phyloP scores from a whole-genome alignment of 2,329 filamentous ascomycete genomes.

The Penicillium aurantiogriseum region DNA sequence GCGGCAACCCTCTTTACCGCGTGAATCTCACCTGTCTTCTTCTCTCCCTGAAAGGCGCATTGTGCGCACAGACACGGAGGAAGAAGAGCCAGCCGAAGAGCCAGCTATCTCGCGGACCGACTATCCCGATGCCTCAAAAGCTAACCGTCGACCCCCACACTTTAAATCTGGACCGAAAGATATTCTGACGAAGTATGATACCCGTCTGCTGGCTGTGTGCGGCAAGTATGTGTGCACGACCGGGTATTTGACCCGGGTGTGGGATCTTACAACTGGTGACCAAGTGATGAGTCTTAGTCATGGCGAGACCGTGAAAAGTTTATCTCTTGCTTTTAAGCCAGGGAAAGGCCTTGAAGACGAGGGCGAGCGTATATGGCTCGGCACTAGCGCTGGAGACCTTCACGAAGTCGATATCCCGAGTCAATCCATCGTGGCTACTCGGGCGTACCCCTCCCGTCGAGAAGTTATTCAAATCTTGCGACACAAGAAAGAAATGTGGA shows the following conservation, averaged over 20 bases:
- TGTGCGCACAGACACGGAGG: constrained; percentile 47
- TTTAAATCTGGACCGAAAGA: constrained; percentile 71
- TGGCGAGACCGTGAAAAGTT: constrained; percentile 78
- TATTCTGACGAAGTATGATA: constrained; percentile 82
- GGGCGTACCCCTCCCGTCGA: constrained; percentile 70
- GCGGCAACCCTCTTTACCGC: constrained; percentile 31
- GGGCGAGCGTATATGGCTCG: constrained; percentile 81
- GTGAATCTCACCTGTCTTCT: constrained; percentile 24
- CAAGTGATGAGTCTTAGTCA: constrained; percentile 77
- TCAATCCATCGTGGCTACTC: constrained; percentile 67
- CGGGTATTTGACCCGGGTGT: constrained; percentile 81
- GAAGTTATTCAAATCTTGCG: constrained; percentile 84
- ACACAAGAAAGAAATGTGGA: constrained; percentile 88
- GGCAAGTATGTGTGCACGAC: constrained; percentile 84
- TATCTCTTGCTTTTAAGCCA: constrained; percentile 82
- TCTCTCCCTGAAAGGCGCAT: constrained; percentile 23
- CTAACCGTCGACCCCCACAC: constrained; percentile 78
- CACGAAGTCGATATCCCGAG: constrained; percentile 81
- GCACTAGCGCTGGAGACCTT: constrained; percentile 82
- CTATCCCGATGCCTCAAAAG: constrained; percentile 79
- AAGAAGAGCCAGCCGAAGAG: constrained; percentile 53
- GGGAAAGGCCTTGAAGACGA: constrained; percentile 74
- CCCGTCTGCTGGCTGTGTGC: constrained; percentile 80
- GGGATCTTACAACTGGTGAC: constrained; percentile 81
- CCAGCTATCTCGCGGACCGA: constrained; percentile 56